Conservation (phyloP, 1,284 basidiomycete species). For the Cutaneotrichosporon sp. region DNA sequence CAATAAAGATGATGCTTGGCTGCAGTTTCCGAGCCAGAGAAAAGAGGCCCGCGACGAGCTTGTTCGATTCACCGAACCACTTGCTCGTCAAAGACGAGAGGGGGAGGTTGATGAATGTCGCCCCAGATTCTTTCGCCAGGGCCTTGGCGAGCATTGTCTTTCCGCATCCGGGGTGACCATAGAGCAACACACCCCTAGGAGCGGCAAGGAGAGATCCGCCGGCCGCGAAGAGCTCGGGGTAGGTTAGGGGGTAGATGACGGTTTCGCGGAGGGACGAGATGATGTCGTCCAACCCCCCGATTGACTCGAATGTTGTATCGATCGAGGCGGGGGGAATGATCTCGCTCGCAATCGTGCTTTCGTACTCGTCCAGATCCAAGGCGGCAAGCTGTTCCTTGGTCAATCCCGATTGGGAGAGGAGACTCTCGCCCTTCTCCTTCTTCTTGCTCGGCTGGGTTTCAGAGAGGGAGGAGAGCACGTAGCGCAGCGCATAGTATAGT, state of each 20-base stretch:
- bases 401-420: slow-evolving; percentile 46
- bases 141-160: slow-evolving; percentile 96
- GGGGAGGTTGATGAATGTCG: slow-evolving; percentile 92
- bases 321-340: slow-evolving; percentile 57
- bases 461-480: slow-evolving; percentile 48
- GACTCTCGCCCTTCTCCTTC: slow-evolving; percentile 46
- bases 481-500: slow-evolving; percentile 51
- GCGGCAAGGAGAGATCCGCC: slow-evolving; percentile 62
- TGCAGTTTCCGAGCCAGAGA: slow-evolving; percentile 71
- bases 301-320: slow-evolving; percentile 55
- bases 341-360: slow-evolving; percentile 58
- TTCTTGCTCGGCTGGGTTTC: slow-evolving; percentile 44
- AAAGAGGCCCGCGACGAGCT: slow-evolving; percentile 85
- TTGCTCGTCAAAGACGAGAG: slow-evolving; percentile 68
- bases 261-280: slow-evolving; percentile 89
- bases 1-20: slow-evolving; percentile 76
- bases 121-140: slow-evolving; percentile 91
- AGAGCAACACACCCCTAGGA: slow-evolving; percentile 71
- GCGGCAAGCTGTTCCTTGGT: slow-evolving; percentile 53
- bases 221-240: slow-evolving; percentile 81
- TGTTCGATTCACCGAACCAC: slow-evolving; percentile 99
- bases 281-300: slow-evolving; percentile 94
- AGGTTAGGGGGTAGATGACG: slow-evolving; percentile 92
- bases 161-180: slow-evolving; percentile 88
- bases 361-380: slow-evolving; percentile 58